Conservation (phyloP, 805 yeast genomes). For the Candida sphagnicola region DNA sequence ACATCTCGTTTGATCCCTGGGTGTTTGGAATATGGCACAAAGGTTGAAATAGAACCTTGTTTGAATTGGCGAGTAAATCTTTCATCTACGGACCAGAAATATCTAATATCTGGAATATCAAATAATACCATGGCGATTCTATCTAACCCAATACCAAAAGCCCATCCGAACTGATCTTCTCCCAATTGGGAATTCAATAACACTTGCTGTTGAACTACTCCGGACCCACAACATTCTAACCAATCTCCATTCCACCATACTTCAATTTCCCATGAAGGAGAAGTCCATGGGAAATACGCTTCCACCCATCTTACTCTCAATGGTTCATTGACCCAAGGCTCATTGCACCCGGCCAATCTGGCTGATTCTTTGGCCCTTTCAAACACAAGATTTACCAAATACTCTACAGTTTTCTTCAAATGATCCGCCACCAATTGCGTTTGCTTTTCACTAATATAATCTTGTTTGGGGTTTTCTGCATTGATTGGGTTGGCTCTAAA, state of each 20-base stretch:
- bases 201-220: constrained; percentile 79
- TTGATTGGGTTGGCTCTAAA: constrained; percentile 43
- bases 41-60: constrained; percentile 61
- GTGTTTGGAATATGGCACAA: constrained; percentile 85
- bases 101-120: constrained; percentile 91
- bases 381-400: constrained; percentile 78
- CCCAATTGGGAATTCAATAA: constrained; percentile 64
- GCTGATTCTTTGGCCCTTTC: constrained; percentile 65
- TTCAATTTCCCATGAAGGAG: constrained; percentile 97
- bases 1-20: constrained; percentile 86
- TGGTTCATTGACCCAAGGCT: constrained; percentile 64
- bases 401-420: constrained; percentile 81
- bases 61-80: constrained; percentile 73
- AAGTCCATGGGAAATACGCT: constrained; percentile 96
- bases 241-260: constrained; percentile 99
- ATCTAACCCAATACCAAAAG: constrained; percentile 94
- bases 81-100: constrained; percentile 85
- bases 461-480: constrained; percentile 74
- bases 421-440: constrained; percentile 69
- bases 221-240: constrained; percentile 97
- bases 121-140: constrained; percentile 93
- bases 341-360: constrained; percentile 52
- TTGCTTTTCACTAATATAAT: constrained; percentile 65
- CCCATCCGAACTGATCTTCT: constrained; percentile 81
- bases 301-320: constrained; percentile 90